Evolutionary conservation across 2,329 filamentous ascomycete species (phyloP).

Genomic region (Hirsutella rhossiliensis): DNA sequence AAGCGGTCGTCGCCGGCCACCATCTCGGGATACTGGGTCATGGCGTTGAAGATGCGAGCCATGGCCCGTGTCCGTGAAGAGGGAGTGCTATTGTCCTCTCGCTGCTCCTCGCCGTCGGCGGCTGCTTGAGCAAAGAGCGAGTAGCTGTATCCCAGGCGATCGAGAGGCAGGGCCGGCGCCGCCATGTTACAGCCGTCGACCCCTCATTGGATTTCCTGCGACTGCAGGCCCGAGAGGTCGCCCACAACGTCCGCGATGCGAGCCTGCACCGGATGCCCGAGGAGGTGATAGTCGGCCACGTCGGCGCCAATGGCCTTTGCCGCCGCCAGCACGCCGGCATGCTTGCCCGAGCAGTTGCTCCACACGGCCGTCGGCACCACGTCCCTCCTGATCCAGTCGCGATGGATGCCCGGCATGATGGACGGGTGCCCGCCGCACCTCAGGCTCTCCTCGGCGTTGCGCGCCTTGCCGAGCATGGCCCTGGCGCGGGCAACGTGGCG

Average conservation of each 20-base stretch:
- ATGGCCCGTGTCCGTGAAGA: too few species aligned
- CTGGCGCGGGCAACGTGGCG: slow-evolving; percentile 24
- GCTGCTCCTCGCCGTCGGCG: too few species aligned
- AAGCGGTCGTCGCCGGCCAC: too few species aligned
- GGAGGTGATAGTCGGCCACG: not conserved
- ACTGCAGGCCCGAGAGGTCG: not conserved
- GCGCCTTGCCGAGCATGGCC: slow-evolving; percentile 23
- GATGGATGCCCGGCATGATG: not conserved
- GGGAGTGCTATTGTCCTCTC: too few species aligned
- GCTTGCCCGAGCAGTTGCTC: not conserved
- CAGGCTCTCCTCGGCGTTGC: slow-evolving; percentile 18
- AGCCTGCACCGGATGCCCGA: not conserved
- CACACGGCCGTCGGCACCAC: not conserved
- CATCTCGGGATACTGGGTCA: too few species aligned
- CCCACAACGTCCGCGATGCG: not conserved
- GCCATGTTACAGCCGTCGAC: slow-evolving; percentile 12
- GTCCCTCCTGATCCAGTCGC: not conserved
- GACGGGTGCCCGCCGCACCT: not conserved
- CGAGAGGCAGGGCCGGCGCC: too few species aligned
- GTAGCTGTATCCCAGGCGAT: too few species aligned
- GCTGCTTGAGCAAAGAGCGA: too few species aligned
- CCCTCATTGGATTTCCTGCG: not conserved
- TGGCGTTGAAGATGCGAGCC: too few species aligned
- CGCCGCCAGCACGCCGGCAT: too few species aligned
- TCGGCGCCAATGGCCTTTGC: too few species aligned